phyloP scores from a whole-genome alignment of 2,329 filamentous ascomycete species.

The Bipolaris gigantea region DNA sequence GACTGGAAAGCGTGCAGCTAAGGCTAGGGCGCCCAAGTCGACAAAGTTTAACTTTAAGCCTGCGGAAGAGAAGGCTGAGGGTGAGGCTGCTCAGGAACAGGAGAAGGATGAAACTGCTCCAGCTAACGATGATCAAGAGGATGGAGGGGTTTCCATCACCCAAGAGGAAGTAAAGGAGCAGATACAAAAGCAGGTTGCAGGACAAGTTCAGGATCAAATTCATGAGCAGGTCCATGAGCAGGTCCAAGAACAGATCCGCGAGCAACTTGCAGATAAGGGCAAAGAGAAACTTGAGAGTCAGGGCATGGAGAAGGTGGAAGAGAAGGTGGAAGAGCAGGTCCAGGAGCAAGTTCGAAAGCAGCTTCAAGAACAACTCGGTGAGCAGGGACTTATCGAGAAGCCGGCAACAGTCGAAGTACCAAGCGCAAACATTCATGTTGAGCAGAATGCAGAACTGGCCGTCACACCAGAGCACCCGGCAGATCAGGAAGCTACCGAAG shows the following conservation, averaged over 20 bases:
- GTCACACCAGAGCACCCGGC: background rate
- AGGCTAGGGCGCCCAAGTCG: constrained; percentile 13
- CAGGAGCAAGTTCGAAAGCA: constrained; percentile 9
- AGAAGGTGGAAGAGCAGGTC: constrained; percentile 12
- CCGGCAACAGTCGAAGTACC: constrained; percentile 3
- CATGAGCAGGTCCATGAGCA: constrained; percentile 9
- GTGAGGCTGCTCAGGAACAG: background rate
- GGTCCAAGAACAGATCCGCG: constrained; percentile 14
- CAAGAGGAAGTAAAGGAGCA: constrained; percentile 14
- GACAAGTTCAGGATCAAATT: constrained; percentile 10
- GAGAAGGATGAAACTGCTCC: background rate
- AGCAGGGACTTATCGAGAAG: constrained; percentile 3
- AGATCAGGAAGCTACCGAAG: background rate
- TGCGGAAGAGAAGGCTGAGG: constrained; percentile 9
- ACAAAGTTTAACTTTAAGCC: constrained; percentile 13
- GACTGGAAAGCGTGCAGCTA: constrained; percentile 14
- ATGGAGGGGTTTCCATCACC: constrained; percentile 11
- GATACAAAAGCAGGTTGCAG: constrained; percentile 1
- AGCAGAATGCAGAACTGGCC: constrained; percentile 3
- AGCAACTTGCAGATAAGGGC: constrained; percentile 10
- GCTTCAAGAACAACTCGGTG: constrained; percentile 5
- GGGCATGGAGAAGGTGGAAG: constrained; percentile 3
- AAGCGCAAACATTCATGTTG: constrained; percentile 7
- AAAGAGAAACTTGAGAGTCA: constrained; percentile 1
- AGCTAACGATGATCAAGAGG: background rate